Conservation (phyloP, 371 early-diverging fungal genomes). For the Mortierella sp. region DNA sequence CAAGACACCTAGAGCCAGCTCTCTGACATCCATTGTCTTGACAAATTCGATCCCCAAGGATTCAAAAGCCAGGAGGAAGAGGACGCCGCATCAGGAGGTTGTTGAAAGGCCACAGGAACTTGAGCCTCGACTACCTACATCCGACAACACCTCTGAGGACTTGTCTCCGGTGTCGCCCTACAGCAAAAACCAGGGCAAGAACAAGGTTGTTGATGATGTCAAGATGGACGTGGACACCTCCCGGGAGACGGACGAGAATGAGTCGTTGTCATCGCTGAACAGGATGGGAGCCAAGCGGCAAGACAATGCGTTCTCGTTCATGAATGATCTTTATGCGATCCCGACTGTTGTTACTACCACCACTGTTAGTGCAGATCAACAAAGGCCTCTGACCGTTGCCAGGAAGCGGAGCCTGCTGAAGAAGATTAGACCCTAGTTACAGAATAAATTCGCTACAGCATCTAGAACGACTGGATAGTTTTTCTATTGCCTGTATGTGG, state of each 20-base stretch:
- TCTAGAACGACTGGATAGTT: too few species aligned
- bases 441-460: background rate
- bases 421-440: background rate
- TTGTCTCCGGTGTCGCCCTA: background rate
- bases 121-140: background rate
- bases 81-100: background rate
- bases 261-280: background rate
- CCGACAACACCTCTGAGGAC: background rate
- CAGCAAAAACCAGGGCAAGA: conserved; percentile 16
- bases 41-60: background rate
- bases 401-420: background rate
- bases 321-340: background rate
- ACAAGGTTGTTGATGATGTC: conserved; percentile 8
- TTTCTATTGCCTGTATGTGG: too few species aligned
- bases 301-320: conserved; percentile 7
- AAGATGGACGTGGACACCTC: background rate
- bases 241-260: background rate
- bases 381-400: background rate
- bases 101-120: background rate
- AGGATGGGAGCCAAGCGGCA: background rate
- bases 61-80: background rate
- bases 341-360: background rate
- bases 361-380: background rate
- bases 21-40: background rate
- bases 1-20: background rate